These are phyloP conservation scores for Biscogniauxia mediterranea DNA, from an alignment of 2,329 filamentous ascomycete genomes.

Conservation along the genomic window DNA sequence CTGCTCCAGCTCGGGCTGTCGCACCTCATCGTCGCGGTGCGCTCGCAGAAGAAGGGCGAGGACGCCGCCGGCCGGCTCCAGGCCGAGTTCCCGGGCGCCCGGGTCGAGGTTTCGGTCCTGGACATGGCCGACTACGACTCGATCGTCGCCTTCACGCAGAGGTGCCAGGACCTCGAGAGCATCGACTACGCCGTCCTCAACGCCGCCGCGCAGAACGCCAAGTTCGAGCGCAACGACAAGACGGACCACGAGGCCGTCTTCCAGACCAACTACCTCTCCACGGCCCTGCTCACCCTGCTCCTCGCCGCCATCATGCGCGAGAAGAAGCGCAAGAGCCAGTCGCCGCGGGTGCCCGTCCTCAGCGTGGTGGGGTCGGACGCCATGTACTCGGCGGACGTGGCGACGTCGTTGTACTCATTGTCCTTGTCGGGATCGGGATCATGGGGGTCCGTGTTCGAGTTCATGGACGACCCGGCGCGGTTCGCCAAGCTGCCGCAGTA, in stretches of 20 bases:
- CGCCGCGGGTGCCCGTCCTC: no score
- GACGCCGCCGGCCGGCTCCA: neutral
- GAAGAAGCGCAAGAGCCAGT: no score
- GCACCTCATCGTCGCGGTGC: constrained; percentile 35
- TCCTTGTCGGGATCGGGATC: no score
- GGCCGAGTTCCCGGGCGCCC: neutral
- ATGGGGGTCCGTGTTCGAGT: no score
- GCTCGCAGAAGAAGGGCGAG: constrained; percentile 30
- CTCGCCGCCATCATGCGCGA: constrained; percentile 39
- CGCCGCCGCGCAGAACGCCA: constrained; percentile 26
- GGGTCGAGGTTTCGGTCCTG: constrained; percentile 41
- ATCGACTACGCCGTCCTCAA: constrained; percentile 41
- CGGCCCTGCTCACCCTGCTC: constrained; percentile 44
- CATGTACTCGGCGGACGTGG: no score
- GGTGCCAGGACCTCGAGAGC: constrained; percentile 30
- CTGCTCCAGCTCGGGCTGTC: constrained; percentile 28
- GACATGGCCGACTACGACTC: constrained; percentile 41
- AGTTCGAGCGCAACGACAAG: constrained; percentile 1
- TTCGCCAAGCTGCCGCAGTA: no score
- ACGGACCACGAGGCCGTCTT: constrained; percentile 42
- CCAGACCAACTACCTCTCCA: constrained; percentile 51
- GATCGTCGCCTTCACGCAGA: constrained; percentile 36
- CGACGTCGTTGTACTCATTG: no score
- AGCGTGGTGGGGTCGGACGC: no score
- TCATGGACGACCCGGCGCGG: no score